Conservation (phyloP, 2,329 filamentous ascomycete species). For the Orbilia ellipsospora region DNA sequence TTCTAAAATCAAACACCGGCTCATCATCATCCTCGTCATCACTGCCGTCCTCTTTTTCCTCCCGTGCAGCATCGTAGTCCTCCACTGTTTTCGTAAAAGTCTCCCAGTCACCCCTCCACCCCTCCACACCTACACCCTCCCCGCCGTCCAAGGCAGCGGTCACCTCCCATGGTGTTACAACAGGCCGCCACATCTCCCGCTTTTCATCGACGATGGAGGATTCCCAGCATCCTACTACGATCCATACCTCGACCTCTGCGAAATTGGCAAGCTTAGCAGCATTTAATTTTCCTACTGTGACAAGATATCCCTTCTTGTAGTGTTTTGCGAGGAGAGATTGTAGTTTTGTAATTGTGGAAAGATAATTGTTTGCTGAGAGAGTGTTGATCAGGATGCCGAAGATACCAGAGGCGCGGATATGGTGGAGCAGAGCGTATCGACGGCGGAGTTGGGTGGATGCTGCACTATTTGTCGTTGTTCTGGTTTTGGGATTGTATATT, state of each 20-base stretch:
- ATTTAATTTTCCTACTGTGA: conserved; percentile 96
- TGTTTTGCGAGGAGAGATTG: conserved; percentile 77
- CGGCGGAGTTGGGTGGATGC: conserved; percentile 73
- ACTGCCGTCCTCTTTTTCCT: conserved; percentile 56
- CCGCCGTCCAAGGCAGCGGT: conserved; percentile 78
- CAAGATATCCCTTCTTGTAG: conserved; percentile 94
- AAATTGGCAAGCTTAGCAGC: conserved; percentile 97
- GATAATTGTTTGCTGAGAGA: conserved; percentile 88
- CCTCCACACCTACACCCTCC: conserved; percentile 82
- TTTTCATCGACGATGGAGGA: conserved; percentile 87
- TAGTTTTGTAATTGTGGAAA: conserved; percentile 80
- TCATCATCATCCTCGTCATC: conserved; percentile 68
- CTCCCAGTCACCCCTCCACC: conserved; percentile 90
- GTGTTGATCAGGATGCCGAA: conserved; percentile 98
- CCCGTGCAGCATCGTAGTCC: conserved; percentile 54
- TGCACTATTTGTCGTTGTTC: conserved; percentile 62
- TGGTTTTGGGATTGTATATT: conserved; percentile 66
- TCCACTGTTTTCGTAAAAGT: conserved; percentile 67
- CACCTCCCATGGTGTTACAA: conserved; percentile 95
- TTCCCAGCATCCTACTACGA: conserved; percentile 98
- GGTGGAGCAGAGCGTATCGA: conserved; percentile 86
- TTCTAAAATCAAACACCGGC: conserved; percentile 91
- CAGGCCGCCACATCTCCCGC: conserved; percentile 85
- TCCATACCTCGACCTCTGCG: conserved; percentile 93
- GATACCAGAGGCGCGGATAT: conserved; percentile 80